These are phyloP conservation scores for Dendrocalamus latiflorus DNA, from an alignment of 202 grass and related monocot species.

Conservation along the genomic window DNA sequence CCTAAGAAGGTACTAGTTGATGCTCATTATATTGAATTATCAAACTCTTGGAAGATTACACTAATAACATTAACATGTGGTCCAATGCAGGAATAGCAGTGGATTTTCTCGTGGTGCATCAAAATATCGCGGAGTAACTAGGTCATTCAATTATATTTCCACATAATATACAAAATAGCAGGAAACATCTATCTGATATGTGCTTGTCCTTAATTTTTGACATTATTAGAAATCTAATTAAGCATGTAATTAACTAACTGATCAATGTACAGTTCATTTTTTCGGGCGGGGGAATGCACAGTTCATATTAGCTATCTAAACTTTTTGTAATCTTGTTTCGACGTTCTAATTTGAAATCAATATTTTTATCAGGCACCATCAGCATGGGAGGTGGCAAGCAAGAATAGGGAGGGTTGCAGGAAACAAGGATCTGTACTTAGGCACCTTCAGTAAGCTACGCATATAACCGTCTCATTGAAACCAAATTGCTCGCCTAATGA, in stretches of 20 bases:
- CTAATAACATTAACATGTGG: background rate
- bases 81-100: constrained; percentile 72
- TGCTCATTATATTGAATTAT: background rate
- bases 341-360: constrained; percentile 5
- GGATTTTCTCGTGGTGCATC: constrained; percentile 92
- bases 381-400: constrained; percentile 98
- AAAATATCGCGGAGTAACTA: constrained; percentile 88
- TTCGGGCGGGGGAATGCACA: background rate
- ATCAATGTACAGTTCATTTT: background rate
- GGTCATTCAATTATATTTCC: constrained; percentile 31
- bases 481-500: constrained; percentile 8
- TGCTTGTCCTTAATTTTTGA: background rate
- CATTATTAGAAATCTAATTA: background rate
- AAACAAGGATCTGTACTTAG: constrained; percentile 94
- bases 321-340: background rate
- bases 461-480: background rate
- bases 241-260: background rate
- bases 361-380: constrained; percentile 66
- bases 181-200: background rate
- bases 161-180: background rate
- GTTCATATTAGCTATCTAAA: background rate
- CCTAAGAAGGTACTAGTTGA: constrained; percentile 61
- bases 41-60: background rate
- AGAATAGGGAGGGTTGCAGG: constrained; percentile 95
- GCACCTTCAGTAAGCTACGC: constrained; percentile 81